Conservation (phyloP, 441 rosid species). For the Oxalis stricta region DNA sequence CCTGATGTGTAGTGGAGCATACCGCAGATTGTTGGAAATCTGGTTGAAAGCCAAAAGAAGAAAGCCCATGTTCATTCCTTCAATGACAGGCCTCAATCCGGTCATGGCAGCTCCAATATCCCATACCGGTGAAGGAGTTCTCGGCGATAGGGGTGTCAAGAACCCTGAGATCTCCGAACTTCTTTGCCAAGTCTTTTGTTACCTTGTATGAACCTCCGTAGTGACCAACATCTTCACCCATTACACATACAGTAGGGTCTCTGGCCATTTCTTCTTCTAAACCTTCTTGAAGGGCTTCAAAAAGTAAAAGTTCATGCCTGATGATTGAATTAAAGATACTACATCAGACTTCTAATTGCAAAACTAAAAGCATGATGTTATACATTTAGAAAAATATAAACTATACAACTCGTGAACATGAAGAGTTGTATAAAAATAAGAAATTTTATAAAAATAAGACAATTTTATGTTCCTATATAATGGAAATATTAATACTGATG, state of each 20-base stretch:
- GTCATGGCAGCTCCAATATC: slow-evolving; percentile 97
- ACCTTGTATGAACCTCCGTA: slow-evolving; percentile 98
- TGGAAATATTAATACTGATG: too few species aligned
- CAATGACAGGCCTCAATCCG: slow-evolving; percentile 77
- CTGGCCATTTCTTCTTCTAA: slow-evolving; percentile 98
- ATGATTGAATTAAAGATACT: neutral
- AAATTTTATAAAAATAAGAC: too few species aligned
- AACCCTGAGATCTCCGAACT: slow-evolving; percentile 89
- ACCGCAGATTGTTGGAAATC: slow-evolving; percentile 96
- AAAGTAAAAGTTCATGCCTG: slow-evolving; percentile 84
- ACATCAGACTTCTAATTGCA: neutral
- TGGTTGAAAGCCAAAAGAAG: slow-evolving; percentile 96
- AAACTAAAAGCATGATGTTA: neutral
- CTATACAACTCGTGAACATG: too few species aligned
- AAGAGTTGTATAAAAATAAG: too few species aligned
- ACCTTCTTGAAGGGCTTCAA: slow-evolving; percentile 90
- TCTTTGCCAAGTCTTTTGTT: slow-evolving; percentile 60
- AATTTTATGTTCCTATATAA: too few species aligned
- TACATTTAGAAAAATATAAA: neutral
- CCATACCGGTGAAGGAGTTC: slow-evolving; percentile 98
- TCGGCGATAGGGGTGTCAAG: slow-evolving; percentile 97
- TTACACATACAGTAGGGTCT: slow-evolving; percentile 72
- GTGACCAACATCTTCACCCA: slow-evolving; percentile 99
- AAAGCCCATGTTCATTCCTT: slow-evolving; percentile 99
- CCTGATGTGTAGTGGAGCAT: slow-evolving; percentile 99